Conservation (phyloP, 768 basidiomycete genomes). For the Rhizopogon sp. region DNA sequence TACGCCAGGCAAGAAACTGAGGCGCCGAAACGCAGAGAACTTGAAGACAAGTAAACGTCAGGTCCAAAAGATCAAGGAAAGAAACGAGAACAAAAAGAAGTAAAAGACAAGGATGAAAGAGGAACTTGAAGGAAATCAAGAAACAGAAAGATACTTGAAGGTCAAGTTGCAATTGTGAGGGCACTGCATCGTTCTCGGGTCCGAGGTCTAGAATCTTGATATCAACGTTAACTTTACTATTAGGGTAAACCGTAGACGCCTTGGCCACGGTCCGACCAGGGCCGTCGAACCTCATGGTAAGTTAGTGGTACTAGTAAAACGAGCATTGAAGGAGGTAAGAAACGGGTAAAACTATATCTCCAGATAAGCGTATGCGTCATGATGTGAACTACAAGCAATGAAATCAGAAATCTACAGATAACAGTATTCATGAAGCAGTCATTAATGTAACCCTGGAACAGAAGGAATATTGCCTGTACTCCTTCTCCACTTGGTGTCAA, state of each 20-base stretch:
- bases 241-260: too few species aligned
- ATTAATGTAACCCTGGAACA: slow-evolving; percentile 39
- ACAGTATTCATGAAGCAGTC: too few species aligned
- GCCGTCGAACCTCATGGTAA: too few species aligned
- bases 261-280: too few species aligned
- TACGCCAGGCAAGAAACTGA: not conserved
- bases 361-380: too few species aligned
- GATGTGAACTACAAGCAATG: not conserved
- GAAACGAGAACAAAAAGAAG: not conserved
- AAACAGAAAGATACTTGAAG: not conserved
- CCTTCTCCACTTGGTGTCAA: slow-evolving; percentile 10
- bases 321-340: not conserved
- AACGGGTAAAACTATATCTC: too few species aligned
- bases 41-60: not conserved
- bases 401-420: not conserved
- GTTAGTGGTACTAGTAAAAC: too few species aligned
- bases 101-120: not conserved
- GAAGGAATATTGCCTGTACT: slow-evolving; percentile 18
- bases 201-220: too few species aligned
- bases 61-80: not conserved
- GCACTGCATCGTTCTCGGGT: not conserved
- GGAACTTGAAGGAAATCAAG: not conserved
- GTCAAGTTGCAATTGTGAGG: not conserved
- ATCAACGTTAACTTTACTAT: too few species aligned
- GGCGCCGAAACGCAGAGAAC: not conserved